Conservation (phyloP, 352 stramenopile species). For the Globisporangium abappressorium region DNA sequence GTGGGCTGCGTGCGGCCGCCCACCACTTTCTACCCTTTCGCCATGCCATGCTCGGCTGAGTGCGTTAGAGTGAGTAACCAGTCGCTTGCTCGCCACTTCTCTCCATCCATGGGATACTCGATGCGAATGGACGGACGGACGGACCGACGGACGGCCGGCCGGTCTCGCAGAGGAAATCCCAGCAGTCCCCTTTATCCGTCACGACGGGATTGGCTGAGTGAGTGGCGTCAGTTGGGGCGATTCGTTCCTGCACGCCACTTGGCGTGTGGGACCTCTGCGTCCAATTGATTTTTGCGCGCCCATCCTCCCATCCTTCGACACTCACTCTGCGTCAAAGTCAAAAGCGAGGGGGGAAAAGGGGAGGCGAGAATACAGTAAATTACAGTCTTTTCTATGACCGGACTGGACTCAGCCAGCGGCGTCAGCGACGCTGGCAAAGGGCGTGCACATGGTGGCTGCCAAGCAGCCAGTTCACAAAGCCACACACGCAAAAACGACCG, state of each 20-base stretch:
- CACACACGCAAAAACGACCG: neutral
- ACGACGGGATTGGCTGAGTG: neutral
- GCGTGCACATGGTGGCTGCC: neutral
- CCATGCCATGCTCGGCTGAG: neutral
- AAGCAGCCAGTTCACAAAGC: slow-evolving; percentile 9
- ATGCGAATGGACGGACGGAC: neutral
- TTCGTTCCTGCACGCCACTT: slow-evolving; percentile 4
- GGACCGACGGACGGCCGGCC: neutral
- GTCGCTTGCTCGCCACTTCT: neutral
- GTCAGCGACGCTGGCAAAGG: neutral
- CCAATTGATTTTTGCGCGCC: slow-evolving; percentile 3
- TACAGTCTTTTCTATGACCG: neutral
- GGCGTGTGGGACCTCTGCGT: slow-evolving; percentile 6
- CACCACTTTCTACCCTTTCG: neutral
- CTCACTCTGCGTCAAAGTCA: slow-evolving; percentile 1
- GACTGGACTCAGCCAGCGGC: neutral
- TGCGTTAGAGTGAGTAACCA: slow-evolving; percentile 13
- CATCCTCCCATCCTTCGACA: slow-evolving; percentile 2
- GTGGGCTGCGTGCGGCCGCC: too few relatives aligned
- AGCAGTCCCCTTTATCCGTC: neutral
- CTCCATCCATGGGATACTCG: neutral
- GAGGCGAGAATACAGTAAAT: neutral
- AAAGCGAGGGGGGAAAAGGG: neutral
- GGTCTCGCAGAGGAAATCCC: neutral
- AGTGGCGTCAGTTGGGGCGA: neutral